Evolutionary conservation across 2,329 filamentous ascomycete genomes (phyloP).

Genomic region (Fusarium marasasianum): DNA sequence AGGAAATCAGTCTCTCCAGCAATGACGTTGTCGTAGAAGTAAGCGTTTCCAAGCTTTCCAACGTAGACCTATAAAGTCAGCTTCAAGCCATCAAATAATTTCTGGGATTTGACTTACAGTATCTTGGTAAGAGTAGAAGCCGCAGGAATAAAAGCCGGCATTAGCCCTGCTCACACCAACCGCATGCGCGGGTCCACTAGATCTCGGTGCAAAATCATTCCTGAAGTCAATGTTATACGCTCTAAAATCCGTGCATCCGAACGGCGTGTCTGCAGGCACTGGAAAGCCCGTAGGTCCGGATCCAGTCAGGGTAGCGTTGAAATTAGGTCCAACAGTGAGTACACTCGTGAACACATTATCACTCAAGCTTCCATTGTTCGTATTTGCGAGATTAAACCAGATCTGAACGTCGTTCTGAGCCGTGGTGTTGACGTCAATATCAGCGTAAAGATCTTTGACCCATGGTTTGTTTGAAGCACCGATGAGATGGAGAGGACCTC

Average conservation of each 20-base stretch:
- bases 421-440: conserved; percentile 54
- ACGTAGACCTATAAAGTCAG: conserved; percentile 61
- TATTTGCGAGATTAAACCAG: conserved; percentile 64
- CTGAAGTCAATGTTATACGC: conserved; percentile 74
- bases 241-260: conserved; percentile 70
- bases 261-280: conserved; percentile 68
- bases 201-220: conserved; percentile 63
- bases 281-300: conserved; percentile 69
- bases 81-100: rapidly evolving
- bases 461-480: conserved; percentile 61
- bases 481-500: conserved; percentile 68
- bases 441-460: conserved; percentile 47
- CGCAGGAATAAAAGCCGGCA: conserved; percentile 72
- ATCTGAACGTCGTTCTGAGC: conserved; percentile 62
- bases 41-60: conserved; percentile 72
- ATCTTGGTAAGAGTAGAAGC: conserved; percentile 74
- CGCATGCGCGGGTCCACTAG: conserved; percentile 67
- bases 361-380: conserved; percentile 51
- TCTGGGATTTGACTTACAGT: conserved; percentile 54
- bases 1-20: conserved; percentile 75
- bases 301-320: conserved; percentile 70
- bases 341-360: conserved; percentile 72
- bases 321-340: conserved; percentile 69
- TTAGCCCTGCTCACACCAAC: conserved; percentile 71
- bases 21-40: conserved; percentile 68